phyloP scores from a whole-genome alignment of 768 basidiomycete species.

The Trametes sanguinea region DNA sequence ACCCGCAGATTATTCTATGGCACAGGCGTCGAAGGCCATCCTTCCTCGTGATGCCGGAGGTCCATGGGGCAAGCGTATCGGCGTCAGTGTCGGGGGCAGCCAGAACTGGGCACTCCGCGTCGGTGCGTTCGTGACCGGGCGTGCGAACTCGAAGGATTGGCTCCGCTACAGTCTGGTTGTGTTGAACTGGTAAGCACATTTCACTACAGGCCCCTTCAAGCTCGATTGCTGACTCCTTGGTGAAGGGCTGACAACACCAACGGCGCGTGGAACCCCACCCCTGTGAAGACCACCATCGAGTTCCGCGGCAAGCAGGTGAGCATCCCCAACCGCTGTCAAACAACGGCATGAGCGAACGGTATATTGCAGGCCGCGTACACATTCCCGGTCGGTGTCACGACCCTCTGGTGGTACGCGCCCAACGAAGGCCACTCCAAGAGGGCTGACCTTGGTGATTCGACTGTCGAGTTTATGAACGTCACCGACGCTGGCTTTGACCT shows the following conservation, averaged over 20 bases:
- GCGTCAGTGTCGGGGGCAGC: conserved; percentile 58
- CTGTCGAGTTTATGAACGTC: conserved; percentile 4
- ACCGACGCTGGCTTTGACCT: not conserved
- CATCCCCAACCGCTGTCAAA: not conserved
- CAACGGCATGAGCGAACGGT: not conserved
- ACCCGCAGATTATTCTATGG: conserved; percentile 64
- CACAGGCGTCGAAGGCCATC: conserved; percentile 73
- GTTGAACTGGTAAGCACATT: conserved; percentile 53
- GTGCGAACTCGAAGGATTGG: conserved; percentile 57
- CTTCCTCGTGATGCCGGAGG: conserved; percentile 69
- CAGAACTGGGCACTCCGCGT: conserved; percentile 63
- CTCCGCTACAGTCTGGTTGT: conserved; percentile 71
- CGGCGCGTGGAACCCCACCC: conserved; percentile 54
- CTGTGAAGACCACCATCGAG: conserved; percentile 60
- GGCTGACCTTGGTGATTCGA: not conserved
- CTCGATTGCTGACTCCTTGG: not conserved
- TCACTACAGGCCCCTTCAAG: not conserved
- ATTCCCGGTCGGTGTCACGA: conserved; percentile 76
- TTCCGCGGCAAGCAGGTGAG: conserved; percentile 63
- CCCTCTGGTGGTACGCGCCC: conserved; percentile 51
- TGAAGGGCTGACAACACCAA: conserved; percentile 49
- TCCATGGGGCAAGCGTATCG: conserved; percentile 69
- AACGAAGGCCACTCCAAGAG: conserved; percentile 15
- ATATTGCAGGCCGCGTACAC: conserved; percentile 59
- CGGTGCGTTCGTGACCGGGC: conserved; percentile 62